These are phyloP conservation scores for Papiliotrema nemorosa DNA, from an alignment of 1,284 basidiomycete genomes.

Conservation along the genomic window DNA sequence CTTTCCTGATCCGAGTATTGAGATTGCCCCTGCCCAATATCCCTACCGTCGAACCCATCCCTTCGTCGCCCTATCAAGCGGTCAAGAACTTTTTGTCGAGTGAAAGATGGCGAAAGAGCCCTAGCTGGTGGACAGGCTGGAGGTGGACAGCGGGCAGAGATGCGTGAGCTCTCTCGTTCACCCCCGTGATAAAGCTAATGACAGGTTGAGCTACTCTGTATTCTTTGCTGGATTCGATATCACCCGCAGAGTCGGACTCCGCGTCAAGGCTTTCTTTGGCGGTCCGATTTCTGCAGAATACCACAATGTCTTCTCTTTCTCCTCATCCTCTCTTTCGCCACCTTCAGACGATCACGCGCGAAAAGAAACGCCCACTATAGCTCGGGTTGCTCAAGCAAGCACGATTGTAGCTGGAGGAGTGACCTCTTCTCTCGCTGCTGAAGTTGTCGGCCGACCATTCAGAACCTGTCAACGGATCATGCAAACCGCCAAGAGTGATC, in stretches of 20 bases:
- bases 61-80: conserved; percentile 31
- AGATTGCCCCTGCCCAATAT: conserved; percentile 25
- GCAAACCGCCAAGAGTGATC: conserved; percentile 7
- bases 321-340: background rate
- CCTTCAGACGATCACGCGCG: background rate
- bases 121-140: conserved; percentile 46
- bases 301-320: conserved; percentile 17
- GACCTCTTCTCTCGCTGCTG: conserved; percentile 38
- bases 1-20: conserved; percentile 9
- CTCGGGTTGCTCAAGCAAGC: conserved; percentile 43
- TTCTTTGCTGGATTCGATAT: conserved; percentile 49
- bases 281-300: conserved; percentile 12
- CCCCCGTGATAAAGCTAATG: background rate
- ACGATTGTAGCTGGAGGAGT: conserved; percentile 47
- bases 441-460: conserved; percentile 41
- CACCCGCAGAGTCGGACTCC: conserved; percentile 40
- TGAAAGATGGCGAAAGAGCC: conserved; percentile 34
- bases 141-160: conserved; percentile 41
- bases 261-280: conserved; percentile 40
- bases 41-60: conserved; percentile 12
- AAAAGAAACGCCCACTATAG: conserved; percentile 31
- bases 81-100: conserved; percentile 32
- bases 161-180: conserved; percentile 25
- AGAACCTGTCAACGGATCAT: conserved; percentile 32
- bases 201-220: conserved; percentile 40